Evolutionary conservation across 768 basidiomycete genomes (phyloP), one percentile per base, ranked within the genome.

Genomic region (Mycena albidolilacea): DNA sequence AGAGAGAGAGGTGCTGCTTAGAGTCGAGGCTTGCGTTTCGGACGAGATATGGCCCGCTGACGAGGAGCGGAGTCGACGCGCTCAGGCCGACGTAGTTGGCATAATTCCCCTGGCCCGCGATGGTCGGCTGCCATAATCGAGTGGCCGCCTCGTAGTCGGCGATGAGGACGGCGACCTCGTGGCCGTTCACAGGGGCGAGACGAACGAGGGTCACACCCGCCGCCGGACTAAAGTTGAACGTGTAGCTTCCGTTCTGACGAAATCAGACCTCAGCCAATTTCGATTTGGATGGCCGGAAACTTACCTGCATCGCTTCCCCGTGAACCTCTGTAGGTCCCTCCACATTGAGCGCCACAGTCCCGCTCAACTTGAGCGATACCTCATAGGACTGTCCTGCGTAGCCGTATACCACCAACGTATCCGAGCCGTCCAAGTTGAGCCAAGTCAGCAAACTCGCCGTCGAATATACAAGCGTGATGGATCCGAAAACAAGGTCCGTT

Each of bases 371-470:
- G 67, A 88, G 77, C 19, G 84, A 78, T 55, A 78, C 70, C 67
- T 87, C 87, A 60, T 85, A 83, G 44, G 81, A 77, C 48, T 83
- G 81, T 0, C 55, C 70, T 41, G 77, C 63, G 39, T 82, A 80
- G 0, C 87, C 87, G 65, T 86, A 84, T 10, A 88, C 77, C 68
- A 85, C 81, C 14, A 88, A 77, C 59, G 86, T 79, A 63, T 89
- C 87, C 44, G 83, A 78, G 10, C 71, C 79, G 17, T 81, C 87
- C 37, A 87, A 81, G 50, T 60, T 74, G 21, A 85, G 84, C 0
- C 87, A 85, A 70, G 86, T 89, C 61, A 91, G 80, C 38, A 91
- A 80, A 38, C 82, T 81, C 2, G 90, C 88, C 0, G 91, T 91
- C 4, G 90, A 88, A 79, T 90, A 91, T 14, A 85, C 77, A 15